phyloP scores from a whole-genome alignment of 805 yeast species.

The Monosporozyma solicola region DNA sequence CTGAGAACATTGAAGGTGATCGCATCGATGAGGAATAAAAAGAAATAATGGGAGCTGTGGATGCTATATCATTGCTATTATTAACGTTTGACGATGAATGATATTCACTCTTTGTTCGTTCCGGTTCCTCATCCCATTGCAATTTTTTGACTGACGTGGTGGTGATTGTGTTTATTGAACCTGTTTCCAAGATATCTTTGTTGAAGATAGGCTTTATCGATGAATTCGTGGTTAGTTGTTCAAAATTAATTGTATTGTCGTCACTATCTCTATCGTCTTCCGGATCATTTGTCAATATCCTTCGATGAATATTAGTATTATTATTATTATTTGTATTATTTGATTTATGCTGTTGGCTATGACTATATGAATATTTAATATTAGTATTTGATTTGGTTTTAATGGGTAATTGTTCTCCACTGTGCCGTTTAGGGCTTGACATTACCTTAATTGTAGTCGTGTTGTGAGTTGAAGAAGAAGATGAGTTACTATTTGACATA shows the following conservation, averaged over 20 bases:
- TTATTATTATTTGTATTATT: neutral
- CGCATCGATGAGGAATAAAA: conserved; percentile 29
- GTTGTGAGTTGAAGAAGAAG: neutral
- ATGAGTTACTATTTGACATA: conserved; percentile 16
- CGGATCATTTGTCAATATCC: neutral
- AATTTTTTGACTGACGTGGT: conserved; percentile 4
- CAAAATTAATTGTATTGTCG: neutral
- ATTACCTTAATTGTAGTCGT: neutral
- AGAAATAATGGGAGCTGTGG: conserved; percentile 29
- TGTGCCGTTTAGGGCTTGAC: neutral
- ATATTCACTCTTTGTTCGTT: neutral
- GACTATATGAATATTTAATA: neutral
- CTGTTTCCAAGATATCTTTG: neutral
- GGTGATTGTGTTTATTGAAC: neutral
- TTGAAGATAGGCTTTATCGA: conserved; percentile 11
- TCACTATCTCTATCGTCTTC: neutral
- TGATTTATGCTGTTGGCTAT: neutral
- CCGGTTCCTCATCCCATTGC: conserved; percentile 18
- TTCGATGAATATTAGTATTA: neutral
- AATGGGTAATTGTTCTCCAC: neutral
- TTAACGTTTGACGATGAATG: neutral
- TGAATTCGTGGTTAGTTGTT: conserved; percentile 8
- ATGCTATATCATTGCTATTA: conserved; percentile 18
- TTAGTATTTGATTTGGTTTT: neutral
- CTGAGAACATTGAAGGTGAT: conserved; percentile 31